A percentile compares a stretch with the other conserved stretches of the same genome.
These are phyloP conservation scores for Claviceps maximensis DNA, from an alignment of 2,329 filamentous ascomycete species.

Conservation along the genomic window DNA sequence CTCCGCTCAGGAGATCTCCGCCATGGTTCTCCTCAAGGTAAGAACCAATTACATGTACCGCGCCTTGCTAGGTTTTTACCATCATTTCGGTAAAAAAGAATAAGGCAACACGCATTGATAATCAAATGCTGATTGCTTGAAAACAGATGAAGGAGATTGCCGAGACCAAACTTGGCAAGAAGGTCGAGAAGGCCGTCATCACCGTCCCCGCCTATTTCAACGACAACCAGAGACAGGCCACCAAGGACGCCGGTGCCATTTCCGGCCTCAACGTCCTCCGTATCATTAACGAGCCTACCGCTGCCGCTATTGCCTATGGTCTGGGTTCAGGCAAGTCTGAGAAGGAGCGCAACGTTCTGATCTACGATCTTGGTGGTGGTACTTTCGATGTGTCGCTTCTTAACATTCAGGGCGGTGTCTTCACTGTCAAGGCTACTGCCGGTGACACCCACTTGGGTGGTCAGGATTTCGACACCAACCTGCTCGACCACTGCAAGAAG, in stretches of 20 bases:
- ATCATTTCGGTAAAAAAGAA: background rate
- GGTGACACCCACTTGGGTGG: conserved; percentile 96
- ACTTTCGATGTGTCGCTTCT: conserved; percentile 99
- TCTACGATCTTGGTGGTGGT: conserved; percentile 99
- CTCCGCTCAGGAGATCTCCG: conserved; percentile 96
- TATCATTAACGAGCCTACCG: conserved; percentile 99
- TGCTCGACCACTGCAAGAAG: conserved; percentile 93
- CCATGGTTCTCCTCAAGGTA: conserved; percentile 98
- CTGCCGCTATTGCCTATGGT: conserved; percentile 96
- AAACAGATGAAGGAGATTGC: conserved; percentile 96
- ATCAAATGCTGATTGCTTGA: conserved; percentile 8
- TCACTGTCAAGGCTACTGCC: conserved; percentile 96
- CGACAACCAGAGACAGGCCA: conserved; percentile 99
- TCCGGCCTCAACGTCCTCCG: conserved; percentile 94
- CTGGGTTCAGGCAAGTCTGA: conserved; percentile 87
- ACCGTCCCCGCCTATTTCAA: conserved; percentile 99
- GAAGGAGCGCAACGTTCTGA: conserved; percentile 97
- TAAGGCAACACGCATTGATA: background rate
- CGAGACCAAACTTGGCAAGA: conserved; percentile 96
- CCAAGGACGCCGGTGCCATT: conserved; percentile 98
- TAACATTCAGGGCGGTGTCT: conserved; percentile 98
- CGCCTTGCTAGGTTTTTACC: background rate
- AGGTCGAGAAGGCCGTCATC: conserved; percentile 97
- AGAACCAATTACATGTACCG: background rate
- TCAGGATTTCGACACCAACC: conserved; percentile 91